These are phyloP conservation scores for Jaltomata sinuosa DNA, from an alignment of 257 asterid species.

Conservation along the genomic window DNA sequence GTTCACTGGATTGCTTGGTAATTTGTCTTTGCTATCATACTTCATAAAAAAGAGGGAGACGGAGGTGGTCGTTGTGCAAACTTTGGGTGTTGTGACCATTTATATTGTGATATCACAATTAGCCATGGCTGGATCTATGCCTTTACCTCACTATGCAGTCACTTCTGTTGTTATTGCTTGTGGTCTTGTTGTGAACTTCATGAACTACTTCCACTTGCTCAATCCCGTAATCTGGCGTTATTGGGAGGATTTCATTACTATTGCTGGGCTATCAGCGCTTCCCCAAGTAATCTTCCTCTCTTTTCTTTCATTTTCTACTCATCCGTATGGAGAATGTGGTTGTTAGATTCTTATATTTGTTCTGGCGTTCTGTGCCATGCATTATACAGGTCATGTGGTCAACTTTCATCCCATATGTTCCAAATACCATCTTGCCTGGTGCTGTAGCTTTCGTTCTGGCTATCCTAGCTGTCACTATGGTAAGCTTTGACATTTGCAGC, in stretches of 20 bases:
- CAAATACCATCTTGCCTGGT: slow-evolving; percentile 80
- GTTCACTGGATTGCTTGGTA: slow-evolving; percentile 97
- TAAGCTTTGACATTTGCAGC: slow-evolving; percentile 20
- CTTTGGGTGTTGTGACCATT: slow-evolving; percentile 71
- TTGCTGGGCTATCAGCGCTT: slow-evolving; percentile 79
- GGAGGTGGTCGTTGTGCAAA: slow-evolving; percentile 80
- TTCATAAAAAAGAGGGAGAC: slow-evolving; percentile 84
- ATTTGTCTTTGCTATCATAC: slow-evolving; percentile 76
- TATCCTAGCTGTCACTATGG: slow-evolving; percentile 56
- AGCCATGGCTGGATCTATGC: slow-evolving; percentile 96
- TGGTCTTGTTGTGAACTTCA: slow-evolving; percentile 65
- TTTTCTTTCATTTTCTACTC: background rate
- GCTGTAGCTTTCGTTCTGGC: slow-evolving; percentile 45
- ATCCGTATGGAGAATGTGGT: background rate
- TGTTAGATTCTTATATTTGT: background rate
- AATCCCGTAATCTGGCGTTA: slow-evolving; percentile 58
- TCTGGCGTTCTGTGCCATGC: background rate
- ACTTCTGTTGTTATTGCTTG: slow-evolving; percentile 66
- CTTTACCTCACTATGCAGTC: slow-evolving; percentile 71
- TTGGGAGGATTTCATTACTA: slow-evolving; percentile 91
- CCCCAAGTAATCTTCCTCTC: slow-evolving; percentile 53
- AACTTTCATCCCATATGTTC: slow-evolving; percentile 81
- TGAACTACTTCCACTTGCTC: slow-evolving; percentile 62
- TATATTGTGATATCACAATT: slow-evolving; percentile 78
- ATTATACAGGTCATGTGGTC: slow-evolving; percentile 92